A percentile compares a stretch with the other conserved stretches of the same genome.
Conservation (phyloP, 2,329 filamentous ascomycete genomes). For the Talaromyces sp. region DNA sequence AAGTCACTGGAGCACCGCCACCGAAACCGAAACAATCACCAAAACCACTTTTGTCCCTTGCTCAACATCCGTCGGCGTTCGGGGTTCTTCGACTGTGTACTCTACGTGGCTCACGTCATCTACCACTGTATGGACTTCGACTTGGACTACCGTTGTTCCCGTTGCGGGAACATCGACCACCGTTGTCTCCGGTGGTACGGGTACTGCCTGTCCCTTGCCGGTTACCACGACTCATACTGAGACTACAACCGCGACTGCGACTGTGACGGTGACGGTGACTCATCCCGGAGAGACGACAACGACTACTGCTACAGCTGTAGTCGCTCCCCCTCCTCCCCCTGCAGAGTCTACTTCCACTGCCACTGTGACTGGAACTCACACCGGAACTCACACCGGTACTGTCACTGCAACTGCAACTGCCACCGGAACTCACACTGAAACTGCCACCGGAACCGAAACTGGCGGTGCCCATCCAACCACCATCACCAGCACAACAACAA, state of each 20-base stretch:
- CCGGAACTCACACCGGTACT: not conserved
- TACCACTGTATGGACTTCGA: not conserved
- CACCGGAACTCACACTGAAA: not conserved
- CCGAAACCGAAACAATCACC: constrained; percentile 2
- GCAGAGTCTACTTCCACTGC: not conserved
- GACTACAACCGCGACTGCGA: constrained; percentile 1
- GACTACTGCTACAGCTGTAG: not conserved
- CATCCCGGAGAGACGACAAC: not conserved
- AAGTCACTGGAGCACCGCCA: constrained; percentile 3
- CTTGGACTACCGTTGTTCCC: constrained; percentile 6
- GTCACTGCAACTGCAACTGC: not conserved
- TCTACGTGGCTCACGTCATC: constrained; percentile 12
- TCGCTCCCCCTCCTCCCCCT: not conserved
- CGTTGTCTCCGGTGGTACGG: not conserved
- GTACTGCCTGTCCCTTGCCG: constrained; percentile 3
- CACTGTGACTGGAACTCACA: not conserved
- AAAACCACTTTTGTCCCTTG: constrained; percentile 10
- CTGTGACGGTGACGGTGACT: not conserved
- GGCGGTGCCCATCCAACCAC: not conserved
- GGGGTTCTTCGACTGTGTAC: constrained; percentile 8
- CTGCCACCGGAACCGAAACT: constrained; percentile 4
- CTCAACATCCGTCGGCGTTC: constrained; percentile 8
- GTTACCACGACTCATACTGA: constrained; percentile 5
- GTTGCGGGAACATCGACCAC: not conserved
- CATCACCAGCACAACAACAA: not conserved